Percentiles rank a stretch among this genome's conserved stretches.
These are phyloP conservation scores for Saprolegnia diclina DNA, from an alignment of 352 stramenopile species.

Conservation along the genomic window DNA sequence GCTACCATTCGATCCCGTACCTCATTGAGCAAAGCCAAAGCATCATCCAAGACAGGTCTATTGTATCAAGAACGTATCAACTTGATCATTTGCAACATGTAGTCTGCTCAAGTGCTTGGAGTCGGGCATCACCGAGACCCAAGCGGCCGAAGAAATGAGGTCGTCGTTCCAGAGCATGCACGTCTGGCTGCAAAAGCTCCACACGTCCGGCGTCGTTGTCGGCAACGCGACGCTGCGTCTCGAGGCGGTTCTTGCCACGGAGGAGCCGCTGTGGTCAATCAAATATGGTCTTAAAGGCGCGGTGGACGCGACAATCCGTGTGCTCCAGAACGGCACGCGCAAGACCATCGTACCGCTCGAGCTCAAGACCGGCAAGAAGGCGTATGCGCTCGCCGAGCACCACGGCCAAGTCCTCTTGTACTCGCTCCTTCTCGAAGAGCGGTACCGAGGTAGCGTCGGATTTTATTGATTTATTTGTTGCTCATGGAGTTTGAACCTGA, in stretches of 20 bases:
- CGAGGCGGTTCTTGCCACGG: constrained; percentile 47
- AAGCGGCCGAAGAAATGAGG: constrained; percentile 46
- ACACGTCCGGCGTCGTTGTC: not conserved
- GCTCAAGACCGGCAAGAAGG: constrained; percentile 84
- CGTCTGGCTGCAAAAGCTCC: not conserved
- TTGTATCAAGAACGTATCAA: constrained; percentile 22
- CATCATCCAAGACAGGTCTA: constrained; percentile 57
- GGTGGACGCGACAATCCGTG: constrained; percentile 59
- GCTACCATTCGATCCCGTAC: constrained; percentile 31
- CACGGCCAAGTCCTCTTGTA: constrained; percentile 87
- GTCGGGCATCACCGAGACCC: constrained; percentile 53
- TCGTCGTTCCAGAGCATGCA: constrained; percentile 3
- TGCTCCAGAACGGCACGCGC: constrained; percentile 27
- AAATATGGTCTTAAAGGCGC: constrained; percentile 80
- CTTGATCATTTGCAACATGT: not conserved
- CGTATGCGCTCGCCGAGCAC: constrained; percentile 48
- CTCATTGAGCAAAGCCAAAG: constrained; percentile 40
- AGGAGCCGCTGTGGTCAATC: constrained; percentile 83
- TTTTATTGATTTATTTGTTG: constrained; percentile 28
- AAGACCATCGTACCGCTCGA: constrained; percentile 64
- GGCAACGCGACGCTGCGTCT: not conserved
- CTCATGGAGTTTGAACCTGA: constrained; percentile 20
- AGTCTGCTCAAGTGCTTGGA: constrained; percentile 68
- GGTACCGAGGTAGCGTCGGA: constrained; percentile 54
- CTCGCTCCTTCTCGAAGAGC: constrained; percentile 72